Evolutionary conservation across 1,284 basidiomycete species (phyloP), one percentile per base, ranked within the genome.

Genomic region (Peniophora sp.): DNA sequence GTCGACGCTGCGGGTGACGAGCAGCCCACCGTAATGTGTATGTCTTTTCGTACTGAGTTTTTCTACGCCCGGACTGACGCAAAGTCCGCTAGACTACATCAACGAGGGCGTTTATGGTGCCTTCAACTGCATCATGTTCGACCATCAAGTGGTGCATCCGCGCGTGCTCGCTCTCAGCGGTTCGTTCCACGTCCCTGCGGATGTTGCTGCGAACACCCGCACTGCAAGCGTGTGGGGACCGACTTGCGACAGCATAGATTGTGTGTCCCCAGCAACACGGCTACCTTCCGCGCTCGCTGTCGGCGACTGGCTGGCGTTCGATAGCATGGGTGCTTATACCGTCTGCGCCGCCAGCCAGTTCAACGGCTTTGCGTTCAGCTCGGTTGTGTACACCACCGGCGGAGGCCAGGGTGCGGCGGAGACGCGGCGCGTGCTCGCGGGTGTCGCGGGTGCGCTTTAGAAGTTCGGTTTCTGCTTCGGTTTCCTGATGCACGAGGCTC

Each of bases 61-160:
- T n/a, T n/a, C n/a, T 39, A 24, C 34, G 54, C 41, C 50, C 52
- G 61, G 51, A 62, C 49, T 16, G 17, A 44, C 22, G 5, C 38
- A 38, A 50, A 47, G 50, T 45, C 20, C 58, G 54, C 20, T 53
- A 93, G 91, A 96, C 74, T 97, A 97, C 74, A 92, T 97, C 79
- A 97, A 95, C 71, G 95, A 97, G 67, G 95, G 94, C 45, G 92
- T 97, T 39, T 99, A 99, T 69, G 95, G 96, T 50, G 90, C 96
- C 19, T 98, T 99, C 81, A 98, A 99, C 79, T 88, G 84, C 68
- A 83, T 86, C 69, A 74, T 89, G 67, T 89, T 88, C 69, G 80
- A 89, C 66, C 86, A 89, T 68, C 85, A 87, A 63, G 72, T 78
- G 57, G 84, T 85, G 43, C 74, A 85, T 62, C 86, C 86, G 39